Conservation (phyloP, 495 filamentous ascomycete species). For the Penicillium cataractarum region DNA sequence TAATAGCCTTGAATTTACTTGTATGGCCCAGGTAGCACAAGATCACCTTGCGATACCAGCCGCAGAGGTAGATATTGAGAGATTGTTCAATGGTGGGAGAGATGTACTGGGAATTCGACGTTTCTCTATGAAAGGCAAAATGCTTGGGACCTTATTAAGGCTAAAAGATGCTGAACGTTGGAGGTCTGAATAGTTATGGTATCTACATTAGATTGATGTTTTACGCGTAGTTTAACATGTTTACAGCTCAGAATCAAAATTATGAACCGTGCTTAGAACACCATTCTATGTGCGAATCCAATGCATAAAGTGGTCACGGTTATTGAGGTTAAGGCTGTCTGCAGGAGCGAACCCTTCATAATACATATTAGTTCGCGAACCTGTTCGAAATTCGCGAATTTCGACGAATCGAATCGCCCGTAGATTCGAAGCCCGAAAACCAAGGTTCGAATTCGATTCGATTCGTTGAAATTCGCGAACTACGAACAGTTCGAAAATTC, state of each 20-base stretch:
- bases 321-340: too few relatives aligned
- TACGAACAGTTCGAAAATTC: conserved; percentile 12
- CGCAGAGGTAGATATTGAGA: neutral
- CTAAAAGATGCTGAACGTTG: neutral
- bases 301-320: neutral
- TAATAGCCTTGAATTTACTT: neutral
- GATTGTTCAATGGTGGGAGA: neutral
- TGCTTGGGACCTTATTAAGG: neutral
- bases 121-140: neutral
- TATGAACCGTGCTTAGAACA: neutral
- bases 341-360: neutral
- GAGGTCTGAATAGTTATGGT: neutral
- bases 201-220: too few relatives aligned
- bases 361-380: neutral
- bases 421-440: conserved; percentile 10
- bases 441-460: conserved; percentile 14
- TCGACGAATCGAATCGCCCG: conserved; percentile 6
- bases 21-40: neutral
- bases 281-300: neutral
- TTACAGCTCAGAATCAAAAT: neutral
- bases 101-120: neutral
- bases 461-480: conserved; percentile 7
- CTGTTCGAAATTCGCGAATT: conserved; percentile 3
- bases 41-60: neutral
- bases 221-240: neutral